Percentiles rank a stretch among this genome's conserved stretches.
phyloP scores from a whole-genome alignment of 2,329 filamentous ascomycete species.

The Sarocladiaceae sp. region DNA sequence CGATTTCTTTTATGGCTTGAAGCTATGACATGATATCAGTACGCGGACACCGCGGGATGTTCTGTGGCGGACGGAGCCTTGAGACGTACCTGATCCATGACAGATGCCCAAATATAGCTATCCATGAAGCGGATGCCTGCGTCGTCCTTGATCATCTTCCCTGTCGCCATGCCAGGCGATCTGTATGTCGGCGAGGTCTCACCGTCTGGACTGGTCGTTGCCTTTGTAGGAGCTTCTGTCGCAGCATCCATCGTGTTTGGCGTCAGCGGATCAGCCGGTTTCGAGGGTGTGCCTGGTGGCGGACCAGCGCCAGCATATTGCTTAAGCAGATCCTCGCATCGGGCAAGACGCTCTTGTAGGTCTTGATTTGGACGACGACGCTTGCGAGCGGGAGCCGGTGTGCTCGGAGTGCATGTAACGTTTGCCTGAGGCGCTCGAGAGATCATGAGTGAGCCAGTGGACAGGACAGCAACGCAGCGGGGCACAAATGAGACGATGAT shows the following conservation, averaged over 20 bases:
- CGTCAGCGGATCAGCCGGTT: conserved; percentile 12
- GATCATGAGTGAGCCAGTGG: background rate
- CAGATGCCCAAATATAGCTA: conserved; percentile 45
- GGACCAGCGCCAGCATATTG: conserved; percentile 42
- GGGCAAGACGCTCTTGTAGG: conserved; percentile 52
- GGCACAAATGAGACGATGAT: background rate
- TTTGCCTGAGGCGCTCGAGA: conserved; percentile 39
- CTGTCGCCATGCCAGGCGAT: conserved; percentile 31
- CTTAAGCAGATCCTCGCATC: conserved; percentile 53
- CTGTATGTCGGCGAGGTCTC: conserved; percentile 14
- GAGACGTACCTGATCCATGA: conserved; percentile 48
- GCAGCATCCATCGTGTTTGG: conserved; percentile 20
- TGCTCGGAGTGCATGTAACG: conserved; percentile 53
- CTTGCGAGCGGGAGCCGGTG: conserved; percentile 53
- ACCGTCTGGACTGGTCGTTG: background rate
- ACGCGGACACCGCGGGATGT: background rate
- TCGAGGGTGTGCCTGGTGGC: conserved; percentile 17
- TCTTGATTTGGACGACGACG: conserved; percentile 54
- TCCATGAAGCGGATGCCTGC: conserved; percentile 52
- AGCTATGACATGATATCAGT: conserved; percentile 34
- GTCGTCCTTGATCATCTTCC: conserved; percentile 51
- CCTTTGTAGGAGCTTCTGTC: conserved; percentile 21
- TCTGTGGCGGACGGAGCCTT: background rate
- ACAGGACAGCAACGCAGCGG: background rate
- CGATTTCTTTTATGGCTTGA: conserved; percentile 52